These are phyloP conservation scores for Alternaria sp. DNA, from an alignment of 2,329 filamentous ascomycete species.

Conservation along the genomic window DNA sequence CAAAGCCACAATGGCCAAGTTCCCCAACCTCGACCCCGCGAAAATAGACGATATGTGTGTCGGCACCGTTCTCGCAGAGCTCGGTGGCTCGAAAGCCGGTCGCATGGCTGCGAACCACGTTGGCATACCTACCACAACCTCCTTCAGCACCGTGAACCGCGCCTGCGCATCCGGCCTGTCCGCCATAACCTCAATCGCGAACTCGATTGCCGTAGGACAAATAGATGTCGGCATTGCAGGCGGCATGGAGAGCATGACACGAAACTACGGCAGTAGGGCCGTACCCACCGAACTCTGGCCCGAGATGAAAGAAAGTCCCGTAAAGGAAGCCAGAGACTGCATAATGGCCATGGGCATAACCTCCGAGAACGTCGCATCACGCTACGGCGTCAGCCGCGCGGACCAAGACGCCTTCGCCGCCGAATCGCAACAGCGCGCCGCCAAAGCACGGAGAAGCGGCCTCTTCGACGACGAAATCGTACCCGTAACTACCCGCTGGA, in stretches of 20 bases:
- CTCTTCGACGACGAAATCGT: constrained; percentile 81
- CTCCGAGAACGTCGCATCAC: constrained; percentile 81
- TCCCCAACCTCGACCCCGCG: constrained; percentile 73
- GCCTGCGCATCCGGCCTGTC: constrained; percentile 82
- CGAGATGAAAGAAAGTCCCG: constrained; percentile 67
- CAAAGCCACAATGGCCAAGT: constrained; percentile 72
- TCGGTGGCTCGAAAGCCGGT: constrained; percentile 87
- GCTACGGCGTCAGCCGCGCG: constrained; percentile 74
- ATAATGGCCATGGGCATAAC: constrained; percentile 95
- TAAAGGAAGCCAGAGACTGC: constrained; percentile 79
- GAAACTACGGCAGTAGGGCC: constrained; percentile 84
- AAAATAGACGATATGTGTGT: constrained; percentile 82
- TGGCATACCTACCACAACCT: constrained; percentile 73
- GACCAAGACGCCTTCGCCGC: constrained; percentile 88
- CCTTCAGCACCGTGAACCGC: constrained; percentile 86
- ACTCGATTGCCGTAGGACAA: constrained; percentile 75
- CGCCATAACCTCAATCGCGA: constrained; percentile 75
- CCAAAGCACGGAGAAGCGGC: constrained; percentile 71
- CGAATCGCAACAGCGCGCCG: constrained; percentile 74
- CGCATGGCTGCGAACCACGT: constrained; percentile 90
- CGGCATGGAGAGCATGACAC: constrained; percentile 96
- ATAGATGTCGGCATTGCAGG: constrained; percentile 80
- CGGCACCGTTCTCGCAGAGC: constrained; percentile 87
- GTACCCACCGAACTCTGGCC: constrained; percentile 85
- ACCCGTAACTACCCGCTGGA: constrained; percentile 74